Conservation (phyloP, 768 basidiomycete genomes). For the Albatrellus ellisii region DNA sequence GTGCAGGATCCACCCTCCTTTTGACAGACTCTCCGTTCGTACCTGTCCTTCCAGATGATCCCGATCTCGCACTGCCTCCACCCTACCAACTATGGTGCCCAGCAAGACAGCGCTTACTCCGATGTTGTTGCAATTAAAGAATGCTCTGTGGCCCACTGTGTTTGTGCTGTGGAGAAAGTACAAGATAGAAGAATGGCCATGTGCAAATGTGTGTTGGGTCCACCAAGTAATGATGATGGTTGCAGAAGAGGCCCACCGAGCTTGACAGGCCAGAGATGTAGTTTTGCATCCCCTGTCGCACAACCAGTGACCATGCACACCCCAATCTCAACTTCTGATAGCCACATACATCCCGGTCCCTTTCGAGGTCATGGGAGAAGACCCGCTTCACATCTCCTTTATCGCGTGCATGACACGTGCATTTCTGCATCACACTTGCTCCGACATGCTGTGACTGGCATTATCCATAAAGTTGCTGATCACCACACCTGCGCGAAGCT, state of each 20-base stretch:
- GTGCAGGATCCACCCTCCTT: slow-evolving; percentile 36
- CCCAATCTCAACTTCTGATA: slow-evolving; percentile 47
- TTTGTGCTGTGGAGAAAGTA: slow-evolving; percentile 58
- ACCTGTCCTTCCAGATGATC: slow-evolving; percentile 36
- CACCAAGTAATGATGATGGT: slow-evolving; percentile 47
- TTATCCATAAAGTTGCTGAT: slow-evolving; percentile 55
- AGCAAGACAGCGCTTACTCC: slow-evolving; percentile 51
- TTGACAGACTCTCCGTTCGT: slow-evolving; percentile 26
- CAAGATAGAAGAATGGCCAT: slow-evolving; percentile 55
- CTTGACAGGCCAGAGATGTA: slow-evolving; percentile 46
- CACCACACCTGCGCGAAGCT: slow-evolving; percentile 19
- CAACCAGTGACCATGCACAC: not conserved
- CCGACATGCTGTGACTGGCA: slow-evolving; percentile 73
- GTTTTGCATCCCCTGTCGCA: not conserved
- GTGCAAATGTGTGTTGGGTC: slow-evolving; percentile 62
- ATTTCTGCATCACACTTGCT: slow-evolving; percentile 59
- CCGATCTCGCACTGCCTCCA: slow-evolving; percentile 24
- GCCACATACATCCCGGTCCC: slow-evolving; percentile 56
- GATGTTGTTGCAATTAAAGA: slow-evolving; percentile 52
- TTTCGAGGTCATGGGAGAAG: slow-evolving; percentile 21
- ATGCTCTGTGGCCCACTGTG: slow-evolving; percentile 75
- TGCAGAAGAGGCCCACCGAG: slow-evolving; percentile 34
- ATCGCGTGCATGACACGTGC: slow-evolving; percentile 60
- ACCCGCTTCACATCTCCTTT: slow-evolving; percentile 30
- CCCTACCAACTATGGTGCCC: slow-evolving; percentile 58